phyloP scores from a whole-genome alignment of 805 yeast species.

The Myxozyma sirexii region DNA sequence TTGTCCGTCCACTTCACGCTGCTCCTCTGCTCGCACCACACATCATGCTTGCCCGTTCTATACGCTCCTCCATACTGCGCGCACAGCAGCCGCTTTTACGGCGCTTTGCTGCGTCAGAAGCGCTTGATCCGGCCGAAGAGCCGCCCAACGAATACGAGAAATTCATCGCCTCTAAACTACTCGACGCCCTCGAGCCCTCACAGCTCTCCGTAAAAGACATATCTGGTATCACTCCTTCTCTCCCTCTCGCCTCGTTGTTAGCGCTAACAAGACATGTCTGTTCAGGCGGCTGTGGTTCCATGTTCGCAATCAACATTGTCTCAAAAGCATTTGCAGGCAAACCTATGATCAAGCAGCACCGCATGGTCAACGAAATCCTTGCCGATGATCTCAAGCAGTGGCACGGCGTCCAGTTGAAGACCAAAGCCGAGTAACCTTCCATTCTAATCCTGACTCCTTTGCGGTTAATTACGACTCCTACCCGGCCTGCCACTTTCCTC shows the following conservation, averaged over 20 bases:
- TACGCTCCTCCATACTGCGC: neutral
- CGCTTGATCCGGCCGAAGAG: slow-evolving; percentile 5
- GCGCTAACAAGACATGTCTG: slow-evolving; percentile 22
- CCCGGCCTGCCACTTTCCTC: neutral
- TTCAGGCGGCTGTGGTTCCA: slow-evolving; percentile 87
- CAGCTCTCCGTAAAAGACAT: slow-evolving; percentile 73
- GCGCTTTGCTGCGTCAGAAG: neutral
- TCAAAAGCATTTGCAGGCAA: slow-evolving; percentile 76
- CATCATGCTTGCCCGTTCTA: neutral
- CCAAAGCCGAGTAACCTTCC: slow-evolving; percentile 50
- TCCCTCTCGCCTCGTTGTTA: neutral
- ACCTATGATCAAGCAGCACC: slow-evolving; percentile 86
- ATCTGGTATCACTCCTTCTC: slow-evolving; percentile 53
- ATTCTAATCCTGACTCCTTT: neutral
- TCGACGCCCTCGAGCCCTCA: slow-evolving; percentile 60
- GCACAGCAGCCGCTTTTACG: neutral
- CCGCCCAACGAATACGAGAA: slow-evolving; percentile 24
- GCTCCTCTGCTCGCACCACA: neutral
- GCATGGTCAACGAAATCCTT: slow-evolving; percentile 78
- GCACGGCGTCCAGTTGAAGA: slow-evolving; percentile 92
- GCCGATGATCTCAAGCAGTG: slow-evolving; percentile 85
- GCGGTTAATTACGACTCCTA: neutral
- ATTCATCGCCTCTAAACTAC: slow-evolving; percentile 46
- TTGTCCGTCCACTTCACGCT: too few species aligned
- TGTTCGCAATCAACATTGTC: slow-evolving; percentile 85